phyloP scores from a whole-genome alignment of 371 early-diverging fungal species.

The Mortierella sp. region DNA sequence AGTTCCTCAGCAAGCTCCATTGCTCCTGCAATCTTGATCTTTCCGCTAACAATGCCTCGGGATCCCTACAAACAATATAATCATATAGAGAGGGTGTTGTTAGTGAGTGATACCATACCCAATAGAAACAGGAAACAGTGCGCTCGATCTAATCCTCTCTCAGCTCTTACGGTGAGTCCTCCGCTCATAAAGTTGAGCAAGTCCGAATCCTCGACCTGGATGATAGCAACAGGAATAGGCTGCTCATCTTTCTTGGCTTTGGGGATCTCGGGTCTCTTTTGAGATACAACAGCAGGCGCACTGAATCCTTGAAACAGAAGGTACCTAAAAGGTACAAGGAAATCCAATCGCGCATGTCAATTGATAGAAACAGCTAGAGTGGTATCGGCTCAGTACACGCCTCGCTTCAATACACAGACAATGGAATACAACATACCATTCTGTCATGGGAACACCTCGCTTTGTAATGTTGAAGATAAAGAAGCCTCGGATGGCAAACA shows the following conservation, averaged over 20 bases:
- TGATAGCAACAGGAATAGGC: conserved; percentile 51
- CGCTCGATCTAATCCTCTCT: background rate
- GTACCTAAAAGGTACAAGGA: conserved; percentile 24
- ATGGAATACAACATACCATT: conserved; percentile 15
- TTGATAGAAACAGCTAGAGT: background rate
- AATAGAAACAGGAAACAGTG: background rate
- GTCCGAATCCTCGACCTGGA: conserved; percentile 51
- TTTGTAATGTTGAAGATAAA: conserved; percentile 50
- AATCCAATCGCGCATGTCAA: conserved; percentile 16
- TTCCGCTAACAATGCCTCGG: conserved; percentile 51
- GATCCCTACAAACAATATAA: conserved; percentile 21
- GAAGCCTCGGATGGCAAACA: conserved; percentile 46
- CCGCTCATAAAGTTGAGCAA: conserved; percentile 56
- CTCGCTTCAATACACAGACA: background rate
- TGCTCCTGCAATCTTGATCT: conserved; percentile 57
- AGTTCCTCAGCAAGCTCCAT: conserved; percentile 49
- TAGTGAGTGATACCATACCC: background rate
- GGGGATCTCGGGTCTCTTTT: conserved; percentile 48
- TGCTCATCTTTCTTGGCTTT: conserved; percentile 51
- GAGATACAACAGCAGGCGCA: conserved; percentile 48
- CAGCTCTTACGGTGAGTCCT: conserved; percentile 40
- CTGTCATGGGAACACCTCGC: conserved; percentile 39
- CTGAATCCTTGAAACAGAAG: conserved; percentile 49
- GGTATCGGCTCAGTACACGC: background rate
- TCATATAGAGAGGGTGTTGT: background rate